A percentile compares a stretch with the other conserved stretches of the same genome.
phyloP scores from a whole-genome alignment of 2,329 filamentous ascomycete genomes.

The Lomentospora prolificans region DNA sequence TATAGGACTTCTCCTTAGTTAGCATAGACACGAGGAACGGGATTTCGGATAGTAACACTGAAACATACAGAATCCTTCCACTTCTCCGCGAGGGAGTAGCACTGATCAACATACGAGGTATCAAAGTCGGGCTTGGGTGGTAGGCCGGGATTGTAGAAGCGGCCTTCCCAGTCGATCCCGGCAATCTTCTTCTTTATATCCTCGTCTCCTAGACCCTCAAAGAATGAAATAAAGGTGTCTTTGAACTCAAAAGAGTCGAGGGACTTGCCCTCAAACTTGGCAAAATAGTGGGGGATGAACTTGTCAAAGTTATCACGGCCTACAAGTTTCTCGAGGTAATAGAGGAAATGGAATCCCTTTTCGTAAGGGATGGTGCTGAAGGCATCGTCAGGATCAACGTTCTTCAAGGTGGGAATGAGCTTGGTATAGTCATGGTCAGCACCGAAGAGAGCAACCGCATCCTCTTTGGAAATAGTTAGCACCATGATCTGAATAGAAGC shows the following conservation, averaged over 20 bases:
- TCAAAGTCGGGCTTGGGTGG: constrained; percentile 89
- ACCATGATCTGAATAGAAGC: constrained; percentile 9
- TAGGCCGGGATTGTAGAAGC: constrained; percentile 80
- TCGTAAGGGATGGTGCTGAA: constrained; percentile 92
- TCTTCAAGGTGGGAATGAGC: constrained; percentile 76
- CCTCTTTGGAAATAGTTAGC: constrained; percentile 36
- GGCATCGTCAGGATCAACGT: constrained; percentile 88
- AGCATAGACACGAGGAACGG: constrained; percentile 9
- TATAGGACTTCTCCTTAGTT: constrained; percentile 38
- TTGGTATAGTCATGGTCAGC: constrained; percentile 88
- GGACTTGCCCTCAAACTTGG: constrained; percentile 72
- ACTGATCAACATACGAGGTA: constrained; percentile 74
- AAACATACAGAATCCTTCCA: constrained; percentile 57
- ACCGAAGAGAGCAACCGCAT: constrained; percentile 70
- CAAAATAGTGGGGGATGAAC: constrained; percentile 94
- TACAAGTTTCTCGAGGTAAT: constrained; percentile 77
- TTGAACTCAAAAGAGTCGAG: constrained; percentile 95
- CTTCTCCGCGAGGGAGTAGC: constrained; percentile 71
- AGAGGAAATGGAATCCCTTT: constrained; percentile 92
- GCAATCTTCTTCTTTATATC: constrained; percentile 55
- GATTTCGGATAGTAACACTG: constrained; percentile 14
- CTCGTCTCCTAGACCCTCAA: constrained; percentile 53
- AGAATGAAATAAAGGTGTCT: constrained; percentile 77
- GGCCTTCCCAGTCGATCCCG: constrained; percentile 77
- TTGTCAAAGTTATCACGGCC: constrained; percentile 82